Base-by-base conservation (phyloP, 768 basidiomycete species). In the Tylopilus intermedius region DNA sequence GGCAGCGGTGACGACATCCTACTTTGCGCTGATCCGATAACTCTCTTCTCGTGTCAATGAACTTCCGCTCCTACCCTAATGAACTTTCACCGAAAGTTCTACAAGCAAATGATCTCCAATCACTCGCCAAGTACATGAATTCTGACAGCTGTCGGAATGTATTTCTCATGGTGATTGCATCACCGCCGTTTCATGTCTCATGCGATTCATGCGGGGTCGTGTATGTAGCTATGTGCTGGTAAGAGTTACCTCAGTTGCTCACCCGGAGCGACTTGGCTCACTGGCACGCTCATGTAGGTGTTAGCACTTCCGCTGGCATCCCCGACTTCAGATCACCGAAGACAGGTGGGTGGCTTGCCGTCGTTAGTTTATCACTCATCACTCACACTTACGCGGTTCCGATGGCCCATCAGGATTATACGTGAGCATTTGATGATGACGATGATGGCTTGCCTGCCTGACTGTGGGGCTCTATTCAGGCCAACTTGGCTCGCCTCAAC, bases 261-360 rank as follows among this genome's bases (percentile, higher is more conserved):
- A 8, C 11, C 29, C 8, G 18, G 42, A 24, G 15, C 11, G 32
- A 33, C 18, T 10, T 47, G 30, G 51, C 43, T 55, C 24, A 64
- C 18, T 18, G 18, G 18, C 18, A 18, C 5, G 47, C 29, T 35
- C 15, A 15, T 14, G 15, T 56, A 84, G 88, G 88, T 15, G 78
- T 90, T 45, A 87, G 84, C 56, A 90, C 88, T 14, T 33, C 33
- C 11, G 33, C 88, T 49, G 88, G 88, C 6, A 92, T 91, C 26
- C 93, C 93, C 11, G 92, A 96, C 69, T 96, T 94, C 67, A 75
- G 94, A 55, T 89, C 88, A 9, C 88, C 90, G 1, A 80, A 83
- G 22, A 94, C 92, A 33, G 93, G 92, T 80, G 56, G 58, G 80
- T 49, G 26, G 14, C 24, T 30, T n/a, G 13, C 18, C 15, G 8